A percentile compares a stretch with the other conserved stretches of the same genome.
phyloP scores from a whole-genome alignment of 2,329 filamentous ascomycete species.

The Monosporascus cannonballus region DNA sequence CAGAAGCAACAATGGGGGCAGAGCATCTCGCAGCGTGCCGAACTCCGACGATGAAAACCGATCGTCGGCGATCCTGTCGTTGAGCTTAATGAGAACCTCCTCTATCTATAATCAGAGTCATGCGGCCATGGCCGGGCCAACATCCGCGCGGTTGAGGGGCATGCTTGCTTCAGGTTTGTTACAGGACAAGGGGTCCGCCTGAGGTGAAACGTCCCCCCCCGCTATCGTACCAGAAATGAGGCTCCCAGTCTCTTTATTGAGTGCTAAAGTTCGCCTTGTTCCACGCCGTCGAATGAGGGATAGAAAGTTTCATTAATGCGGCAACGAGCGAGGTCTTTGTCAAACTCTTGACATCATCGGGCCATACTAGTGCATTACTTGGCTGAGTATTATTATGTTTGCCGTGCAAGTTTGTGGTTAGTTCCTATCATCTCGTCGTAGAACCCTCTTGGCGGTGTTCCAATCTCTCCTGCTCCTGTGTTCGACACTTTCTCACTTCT shows the following conservation, averaged over 20 bases:
- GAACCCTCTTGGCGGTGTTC: too few relatives aligned
- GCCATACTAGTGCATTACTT: neutral
- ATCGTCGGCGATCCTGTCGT: too few relatives aligned
- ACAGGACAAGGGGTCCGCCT: conserved; percentile 19
- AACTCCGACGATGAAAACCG: too few relatives aligned
- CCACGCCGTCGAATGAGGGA: conserved; percentile 14
- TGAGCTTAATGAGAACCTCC: neutral
- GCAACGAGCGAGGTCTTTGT: too few relatives aligned
- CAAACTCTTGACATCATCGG: neutral
- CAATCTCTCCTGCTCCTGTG: too few relatives aligned
- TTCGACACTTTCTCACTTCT: conserved; percentile 7
- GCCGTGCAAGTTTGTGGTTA: too few relatives aligned
- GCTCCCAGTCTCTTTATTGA: conserved; percentile 7
- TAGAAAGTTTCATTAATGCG: neutral
- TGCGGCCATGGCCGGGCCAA: neutral
- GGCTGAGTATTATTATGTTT: conserved; percentile 5
- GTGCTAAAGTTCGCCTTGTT: conserved; percentile 1
- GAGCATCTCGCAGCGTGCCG: neutral
- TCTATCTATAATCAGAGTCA: neutral
- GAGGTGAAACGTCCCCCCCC: conserved; percentile 2
- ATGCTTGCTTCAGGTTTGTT: conserved; percentile 22
- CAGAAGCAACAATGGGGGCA: too few relatives aligned
- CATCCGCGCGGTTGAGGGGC: conserved; percentile 12
- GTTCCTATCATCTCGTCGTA: too few relatives aligned
- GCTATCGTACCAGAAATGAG: conserved; percentile 6